Base-by-base conservation (phyloP, 352 stramenopile genomes). In the Globisporangium abappressorium region DNA sequence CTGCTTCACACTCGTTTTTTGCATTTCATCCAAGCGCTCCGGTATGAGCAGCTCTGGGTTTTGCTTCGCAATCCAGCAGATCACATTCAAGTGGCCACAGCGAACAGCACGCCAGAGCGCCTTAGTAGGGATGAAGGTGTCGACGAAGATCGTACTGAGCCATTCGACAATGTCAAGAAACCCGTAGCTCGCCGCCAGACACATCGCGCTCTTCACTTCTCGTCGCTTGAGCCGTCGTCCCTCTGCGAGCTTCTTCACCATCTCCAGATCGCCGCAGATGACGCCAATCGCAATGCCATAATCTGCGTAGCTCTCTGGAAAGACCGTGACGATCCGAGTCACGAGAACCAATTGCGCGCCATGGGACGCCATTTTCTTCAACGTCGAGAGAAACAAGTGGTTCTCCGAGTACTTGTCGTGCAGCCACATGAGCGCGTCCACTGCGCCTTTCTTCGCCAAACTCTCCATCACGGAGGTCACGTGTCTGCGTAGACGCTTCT, bases 181-280 rank as follows among this genome's bases (percentile, higher is more conserved):
- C 8, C 63, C 63, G 43, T 49, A 54, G 38, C 63, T 54, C 8
- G 63, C 63, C 7, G 63, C 63, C 26, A 63, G 14, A 24, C 63
- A 68, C 36, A 68, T 68, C 12, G 63, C 63, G 33, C 51, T 57
- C 54, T 68, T 68, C 24, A 55, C 36, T 12, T 63, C 63, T 33
- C 30, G 56, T 43, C 59, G 41, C 8, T 63, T 54, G 8, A 24
- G 55, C 4, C 41, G 55, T 1, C 24, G 18, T n/a, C 14, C 56
- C 24, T 12, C 26, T 38, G 51, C 53, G 30, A 57, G 41, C 43
- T 26, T 46, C 18, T 51, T 26, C 26, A 68, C 38, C 38, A 57
- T 15, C 38, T 22, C 63, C 2, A 63, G 20, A 20, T 68, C 54
- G 3, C 30, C 38, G 20, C 63, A 57, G 9, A 68, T 38, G 34